Evolutionary conservation across 2,329 filamentous ascomycete genomes (phyloP).

Genomic region (Nemania serpens): DNA sequence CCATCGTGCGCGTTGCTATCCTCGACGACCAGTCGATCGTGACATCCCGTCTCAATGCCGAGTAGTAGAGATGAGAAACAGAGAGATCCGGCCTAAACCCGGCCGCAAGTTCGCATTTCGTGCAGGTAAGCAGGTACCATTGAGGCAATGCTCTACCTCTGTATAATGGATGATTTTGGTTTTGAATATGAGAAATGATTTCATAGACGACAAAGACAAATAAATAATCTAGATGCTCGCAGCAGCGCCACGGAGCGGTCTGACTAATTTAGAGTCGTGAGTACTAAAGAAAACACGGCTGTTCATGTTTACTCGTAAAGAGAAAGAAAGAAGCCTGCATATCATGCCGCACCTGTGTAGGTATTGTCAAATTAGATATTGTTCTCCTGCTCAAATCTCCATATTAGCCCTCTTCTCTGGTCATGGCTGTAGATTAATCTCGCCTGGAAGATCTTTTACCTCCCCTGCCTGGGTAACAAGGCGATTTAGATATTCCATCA

Average conservation of each 20-base stretch:
- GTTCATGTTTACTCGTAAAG: too few species aligned
- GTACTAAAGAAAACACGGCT: too few species aligned
- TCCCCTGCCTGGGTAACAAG: too few species aligned
- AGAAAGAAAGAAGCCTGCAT: too few species aligned
- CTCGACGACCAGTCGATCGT: constrained; percentile 2
- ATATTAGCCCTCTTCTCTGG: too few species aligned
- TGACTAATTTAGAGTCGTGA: neutral
- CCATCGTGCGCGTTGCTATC: neutral
- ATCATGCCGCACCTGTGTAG: too few species aligned
- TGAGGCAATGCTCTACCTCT: neutral
- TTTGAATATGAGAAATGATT: neutral
- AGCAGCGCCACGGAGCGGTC: neutral
- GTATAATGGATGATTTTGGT: neutral
- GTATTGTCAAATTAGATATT: too few species aligned
- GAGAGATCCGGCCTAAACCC: neutral
- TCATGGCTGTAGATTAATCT: too few species aligned
- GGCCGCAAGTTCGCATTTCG: neutral
- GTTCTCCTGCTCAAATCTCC: too few species aligned
- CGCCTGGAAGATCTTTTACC: too few species aligned
- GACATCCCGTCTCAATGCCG: neutral
- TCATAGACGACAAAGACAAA: constrained; percentile 19
- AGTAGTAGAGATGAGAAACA: neutral
- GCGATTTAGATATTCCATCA: too few species aligned
- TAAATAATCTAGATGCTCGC: neutral
- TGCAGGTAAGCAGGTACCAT: neutral